phyloP scores from a whole-genome alignment of 2,329 filamentous ascomycete genomes.

The Stagonosporopsis vannaccii region DNA sequence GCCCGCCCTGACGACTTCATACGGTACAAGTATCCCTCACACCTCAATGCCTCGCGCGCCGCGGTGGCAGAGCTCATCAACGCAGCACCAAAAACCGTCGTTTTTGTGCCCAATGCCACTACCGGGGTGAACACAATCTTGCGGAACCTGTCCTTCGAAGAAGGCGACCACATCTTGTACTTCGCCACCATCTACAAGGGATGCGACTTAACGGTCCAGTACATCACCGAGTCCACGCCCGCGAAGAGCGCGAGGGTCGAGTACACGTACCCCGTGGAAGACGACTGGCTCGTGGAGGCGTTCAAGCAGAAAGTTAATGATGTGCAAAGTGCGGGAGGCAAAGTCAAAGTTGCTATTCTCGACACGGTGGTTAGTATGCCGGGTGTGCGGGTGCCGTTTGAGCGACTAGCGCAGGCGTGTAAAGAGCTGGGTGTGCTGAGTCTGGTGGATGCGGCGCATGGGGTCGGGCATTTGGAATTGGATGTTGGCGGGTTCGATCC shows the following conservation, averaged over 20 bases:
- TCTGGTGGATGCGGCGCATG: constrained; percentile 84
- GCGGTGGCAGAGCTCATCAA: constrained; percentile 69
- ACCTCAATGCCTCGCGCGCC: constrained; percentile 69
- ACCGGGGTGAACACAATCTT: constrained; percentile 79
- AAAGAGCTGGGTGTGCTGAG: constrained; percentile 72
- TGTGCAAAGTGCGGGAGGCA: constrained; percentile 64
- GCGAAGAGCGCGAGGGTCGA: constrained; percentile 62
- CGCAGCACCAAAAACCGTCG: constrained; percentile 69
- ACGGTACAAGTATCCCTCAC: constrained; percentile 68
- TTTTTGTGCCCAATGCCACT: constrained; percentile 84
- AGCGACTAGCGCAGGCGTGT: constrained; percentile 70
- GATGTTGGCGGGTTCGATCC: constrained; percentile 72
- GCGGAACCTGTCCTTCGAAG: constrained; percentile 72
- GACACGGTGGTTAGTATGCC: constrained; percentile 83
- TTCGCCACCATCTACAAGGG: constrained; percentile 82
- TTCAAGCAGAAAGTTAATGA: constrained; percentile 67
- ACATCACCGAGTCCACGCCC: constrained; percentile 71
- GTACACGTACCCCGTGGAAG: constrained; percentile 73
- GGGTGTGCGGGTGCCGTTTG: constrained; percentile 80
- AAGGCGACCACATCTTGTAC: constrained; percentile 78
- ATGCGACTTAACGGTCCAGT: constrained; percentile 77
- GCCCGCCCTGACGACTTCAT: constrained; percentile 77
- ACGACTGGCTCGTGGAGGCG: constrained; percentile 67
- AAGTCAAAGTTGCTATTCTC: constrained; percentile 73
- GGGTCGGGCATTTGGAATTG: constrained; percentile 78